Base-by-base conservation (phyloP, 2,329 filamentous ascomycete species). In the Xylaria sp. region DNA sequence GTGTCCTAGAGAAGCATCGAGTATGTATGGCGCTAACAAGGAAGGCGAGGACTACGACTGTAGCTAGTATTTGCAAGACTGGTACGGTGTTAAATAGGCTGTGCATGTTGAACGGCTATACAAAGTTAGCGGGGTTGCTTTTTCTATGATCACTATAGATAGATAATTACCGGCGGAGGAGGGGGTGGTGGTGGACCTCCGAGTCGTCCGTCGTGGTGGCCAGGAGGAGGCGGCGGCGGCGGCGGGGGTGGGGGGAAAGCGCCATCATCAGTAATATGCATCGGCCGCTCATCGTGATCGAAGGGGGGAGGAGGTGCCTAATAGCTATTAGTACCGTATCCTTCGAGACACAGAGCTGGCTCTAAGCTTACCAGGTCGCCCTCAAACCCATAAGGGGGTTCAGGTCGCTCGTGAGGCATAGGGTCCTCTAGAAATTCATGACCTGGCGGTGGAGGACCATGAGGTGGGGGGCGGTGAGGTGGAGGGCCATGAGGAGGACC, bases 1-100 rank as follows among this genome's bases (percentile, higher is more conserved):
- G 61, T 29, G 65, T 53, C 48, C 60, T 34, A 19, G 62, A 52
- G 45, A 61, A 64, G 48, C 63, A 69, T 38, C 69, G 66, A 29
- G 59, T 63, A 56, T 61, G 61, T 13, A 69, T 34, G 8, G 65
- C 57, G 46, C 59, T 61, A 38, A 65, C 42, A 29, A 70, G 55
- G 22, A 69, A 38, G 34, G 59, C 54, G n/a, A 71, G 54, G 5
- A 70, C 51, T 20, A 69, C 26, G 3, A 70, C 20, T 2, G 51
- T 52, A 19, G 53, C 54, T 11, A 52, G 40, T 38, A 64, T 48
- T 7, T 55, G 52, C 13, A 66, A 48, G 11, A 54, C 18, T 9
- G 54, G 47, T 21, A 54, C 41, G 18, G 45, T 41, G 8, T 20
- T 42, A 41, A 55, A 50, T 18, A 52, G 40, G 21, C 52, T 52